These are phyloP conservation scores for Diplodia mutila DNA, from an alignment of 2,329 filamentous ascomycete species.

Conservation along the genomic window DNA sequence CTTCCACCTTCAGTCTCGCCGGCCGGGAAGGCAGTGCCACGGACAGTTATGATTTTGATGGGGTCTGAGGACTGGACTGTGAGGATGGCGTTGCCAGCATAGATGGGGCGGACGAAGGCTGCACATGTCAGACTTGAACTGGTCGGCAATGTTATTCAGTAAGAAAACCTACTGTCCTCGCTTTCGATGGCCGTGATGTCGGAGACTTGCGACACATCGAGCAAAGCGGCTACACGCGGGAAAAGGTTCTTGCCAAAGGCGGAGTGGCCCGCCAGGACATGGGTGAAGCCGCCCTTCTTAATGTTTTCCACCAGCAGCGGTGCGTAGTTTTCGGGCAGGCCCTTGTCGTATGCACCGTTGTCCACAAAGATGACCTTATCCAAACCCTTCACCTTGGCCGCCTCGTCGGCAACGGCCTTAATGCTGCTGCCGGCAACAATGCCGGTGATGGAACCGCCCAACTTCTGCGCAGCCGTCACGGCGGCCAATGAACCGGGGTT, in stretches of 20 bases:
- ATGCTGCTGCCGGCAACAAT: slow-evolving; percentile 84
- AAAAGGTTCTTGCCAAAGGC: slow-evolving; percentile 96
- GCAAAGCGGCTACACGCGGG: slow-evolving; percentile 85
- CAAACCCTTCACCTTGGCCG: slow-evolving; percentile 84
- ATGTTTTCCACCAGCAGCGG: slow-evolving; percentile 93
- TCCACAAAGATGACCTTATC: slow-evolving; percentile 91
- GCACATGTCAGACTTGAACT: slow-evolving; percentile 2
- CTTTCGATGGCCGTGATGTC: slow-evolving; percentile 85
- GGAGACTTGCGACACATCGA: slow-evolving; percentile 91
- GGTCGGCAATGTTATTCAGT: neutral
- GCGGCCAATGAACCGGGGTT: slow-evolving; percentile 81
- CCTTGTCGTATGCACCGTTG: slow-evolving; percentile 90
- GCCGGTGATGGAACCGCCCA: slow-evolving; percentile 83
- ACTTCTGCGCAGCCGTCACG: slow-evolving; percentile 81
- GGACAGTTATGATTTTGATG: slow-evolving; percentile 88
- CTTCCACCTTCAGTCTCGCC: slow-evolving; percentile 72
- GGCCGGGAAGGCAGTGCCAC: slow-evolving; percentile 87
- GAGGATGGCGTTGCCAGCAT: slow-evolving; percentile 95
- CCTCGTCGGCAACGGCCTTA: slow-evolving; percentile 77
- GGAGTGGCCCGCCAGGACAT: slow-evolving; percentile 87
- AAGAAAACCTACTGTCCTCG: slow-evolving; percentile 68
- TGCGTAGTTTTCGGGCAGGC: slow-evolving; percentile 92
- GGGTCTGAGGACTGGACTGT: slow-evolving; percentile 89
- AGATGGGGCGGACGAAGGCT: slow-evolving; percentile 93
- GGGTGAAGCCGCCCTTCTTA: slow-evolving; percentile 91